Conservation (phyloP, 805 yeast genomes). For the Metschnikowia anglica region DNA sequence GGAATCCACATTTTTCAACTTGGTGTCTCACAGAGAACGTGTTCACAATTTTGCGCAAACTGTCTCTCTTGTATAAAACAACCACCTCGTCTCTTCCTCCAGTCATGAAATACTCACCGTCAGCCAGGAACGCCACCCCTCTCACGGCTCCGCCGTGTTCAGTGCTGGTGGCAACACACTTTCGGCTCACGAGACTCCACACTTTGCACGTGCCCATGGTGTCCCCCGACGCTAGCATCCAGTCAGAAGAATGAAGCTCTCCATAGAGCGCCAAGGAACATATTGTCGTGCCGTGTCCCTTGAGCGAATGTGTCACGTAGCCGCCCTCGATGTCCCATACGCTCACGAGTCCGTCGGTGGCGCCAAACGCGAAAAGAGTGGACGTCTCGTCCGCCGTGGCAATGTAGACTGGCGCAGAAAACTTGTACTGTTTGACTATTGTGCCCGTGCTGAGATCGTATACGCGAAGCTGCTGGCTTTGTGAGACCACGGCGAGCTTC, state of each 20-base stretch:
- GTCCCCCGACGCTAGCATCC: constrained; percentile 78
- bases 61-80: constrained; percentile 55
- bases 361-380: constrained; percentile 87
- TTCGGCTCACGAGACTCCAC: constrained; percentile 73
- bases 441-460: constrained; percentile 46
- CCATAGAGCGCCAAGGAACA: constrained; percentile 77
- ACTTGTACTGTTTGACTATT: constrained; percentile 51
- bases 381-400: constrained; percentile 77
- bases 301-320: constrained; percentile 81
- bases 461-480: constrained; percentile 77
- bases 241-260: constrained; percentile 57
- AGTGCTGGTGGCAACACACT: constrained; percentile 55
- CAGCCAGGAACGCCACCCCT: constrained; percentile 64
- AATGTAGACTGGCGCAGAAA: constrained; percentile 80
- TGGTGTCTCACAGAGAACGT: constrained; percentile 75
- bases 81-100: constrained; percentile 90
- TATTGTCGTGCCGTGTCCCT: constrained; percentile 91
- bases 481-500: constrained; percentile 70
- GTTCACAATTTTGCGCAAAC: constrained; percentile 50
- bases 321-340: constrained; percentile 93
- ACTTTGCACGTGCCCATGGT: constrained; percentile 55
- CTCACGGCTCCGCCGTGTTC: constrained; percentile 87
- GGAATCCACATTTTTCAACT: constrained; percentile 68
- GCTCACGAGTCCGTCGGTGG: constrained; percentile 87
- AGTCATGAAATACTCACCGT: constrained; percentile 58